Percentiles rank a stretch among this genome's conserved stretches.
Conservation (phyloP, 2,329 filamentous ascomycete genomes). For the Fusarium protoensiforme region DNA sequence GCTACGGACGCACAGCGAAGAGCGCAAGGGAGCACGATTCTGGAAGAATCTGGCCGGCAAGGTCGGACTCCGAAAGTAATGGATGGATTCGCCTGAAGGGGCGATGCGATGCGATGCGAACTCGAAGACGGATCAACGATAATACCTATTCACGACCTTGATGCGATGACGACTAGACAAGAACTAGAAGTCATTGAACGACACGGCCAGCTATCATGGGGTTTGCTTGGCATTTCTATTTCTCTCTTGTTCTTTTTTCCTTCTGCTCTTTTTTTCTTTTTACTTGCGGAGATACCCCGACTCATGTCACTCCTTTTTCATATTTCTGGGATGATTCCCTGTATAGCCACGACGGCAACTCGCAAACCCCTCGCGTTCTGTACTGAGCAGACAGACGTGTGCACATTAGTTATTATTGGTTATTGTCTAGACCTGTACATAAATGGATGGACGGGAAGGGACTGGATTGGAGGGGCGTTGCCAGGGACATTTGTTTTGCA, state of each 20-base stretch:
- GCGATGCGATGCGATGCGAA: slow-evolving; percentile 5
- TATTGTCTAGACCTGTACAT: slow-evolving; percentile 43
- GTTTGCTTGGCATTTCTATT: slow-evolving; percentile 33
- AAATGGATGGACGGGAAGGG: slow-evolving; percentile 1
- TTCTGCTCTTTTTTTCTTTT: slow-evolving; percentile 6
- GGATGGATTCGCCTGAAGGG: neutral
- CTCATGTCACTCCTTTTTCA: slow-evolving; percentile 42
- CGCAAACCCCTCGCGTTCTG: slow-evolving; percentile 22
- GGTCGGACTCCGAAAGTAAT: slow-evolving; percentile 50
- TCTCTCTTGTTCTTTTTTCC: slow-evolving; percentile 27
- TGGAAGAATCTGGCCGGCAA: slow-evolving; percentile 61
- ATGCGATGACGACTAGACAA: slow-evolving; percentile 38
- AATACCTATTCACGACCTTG: slow-evolving; percentile 38
- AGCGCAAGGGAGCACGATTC: slow-evolving; percentile 58
- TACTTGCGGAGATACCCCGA: slow-evolving; percentile 43
- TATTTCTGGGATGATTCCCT: slow-evolving; percentile 24
- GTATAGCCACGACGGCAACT: slow-evolving; percentile 39
- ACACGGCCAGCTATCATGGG: slow-evolving; percentile 31
- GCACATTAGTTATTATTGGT: slow-evolving; percentile 34
- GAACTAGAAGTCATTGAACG: slow-evolving; percentile 28
- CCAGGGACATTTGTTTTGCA: slow-evolving; percentile 28
- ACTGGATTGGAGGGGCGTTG: slow-evolving; percentile 34
- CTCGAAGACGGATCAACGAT: slow-evolving; percentile 20
- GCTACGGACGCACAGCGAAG: slow-evolving; percentile 58
- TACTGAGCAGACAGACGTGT: slow-evolving; percentile 10